Percentiles rank a stretch among this genome's conserved stretches.
These are phyloP conservation scores for Epichloe aotearoae DNA, from an alignment of 2,329 filamentous ascomycete species.

Conservation along the genomic window DNA sequence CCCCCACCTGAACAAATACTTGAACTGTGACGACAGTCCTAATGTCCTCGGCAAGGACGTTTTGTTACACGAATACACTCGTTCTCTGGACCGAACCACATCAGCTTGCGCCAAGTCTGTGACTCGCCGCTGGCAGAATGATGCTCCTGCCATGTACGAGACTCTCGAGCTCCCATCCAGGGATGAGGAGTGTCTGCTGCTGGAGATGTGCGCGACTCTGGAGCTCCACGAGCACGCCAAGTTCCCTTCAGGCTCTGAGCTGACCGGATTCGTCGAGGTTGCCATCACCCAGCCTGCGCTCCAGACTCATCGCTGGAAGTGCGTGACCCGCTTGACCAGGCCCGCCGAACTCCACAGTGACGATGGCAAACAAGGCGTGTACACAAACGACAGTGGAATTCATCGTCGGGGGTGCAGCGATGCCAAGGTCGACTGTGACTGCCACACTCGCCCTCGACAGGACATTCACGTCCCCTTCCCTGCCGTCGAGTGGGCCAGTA, in stretches of 20 bases:
- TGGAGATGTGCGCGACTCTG: conserved; percentile 50
- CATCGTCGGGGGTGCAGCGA: conserved; percentile 40
- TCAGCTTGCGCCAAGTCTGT: conserved; percentile 42
- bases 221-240: conserved; percentile 43
- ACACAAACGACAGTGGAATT: conserved; percentile 36
- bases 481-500: conserved; percentile 43
- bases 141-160: conserved; percentile 42
- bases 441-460: conserved; percentile 31
- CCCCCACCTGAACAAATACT: conserved; percentile 44
- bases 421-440: conserved; percentile 35
- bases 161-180: conserved; percentile 34
- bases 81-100: conserved; percentile 38
- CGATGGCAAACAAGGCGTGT: conserved; percentile 29
- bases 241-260: conserved; percentile 45
- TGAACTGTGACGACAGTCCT: conserved; percentile 37
- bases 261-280: conserved; percentile 47
- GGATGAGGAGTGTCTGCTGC: conserved; percentile 40
- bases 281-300: conserved; percentile 40
- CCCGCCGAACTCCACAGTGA: conserved; percentile 40
- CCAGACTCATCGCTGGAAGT: conserved; percentile 46
- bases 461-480: conserved; percentile 45
- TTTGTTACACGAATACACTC: conserved; percentile 46
- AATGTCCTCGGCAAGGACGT: conserved; percentile 38
- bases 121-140: conserved; percentile 41
- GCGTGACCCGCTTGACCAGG: conserved; percentile 43